Evolutionary conservation across 1,284 basidiomycete species (phyloP).

Genomic region (Mycena citricolor): DNA sequence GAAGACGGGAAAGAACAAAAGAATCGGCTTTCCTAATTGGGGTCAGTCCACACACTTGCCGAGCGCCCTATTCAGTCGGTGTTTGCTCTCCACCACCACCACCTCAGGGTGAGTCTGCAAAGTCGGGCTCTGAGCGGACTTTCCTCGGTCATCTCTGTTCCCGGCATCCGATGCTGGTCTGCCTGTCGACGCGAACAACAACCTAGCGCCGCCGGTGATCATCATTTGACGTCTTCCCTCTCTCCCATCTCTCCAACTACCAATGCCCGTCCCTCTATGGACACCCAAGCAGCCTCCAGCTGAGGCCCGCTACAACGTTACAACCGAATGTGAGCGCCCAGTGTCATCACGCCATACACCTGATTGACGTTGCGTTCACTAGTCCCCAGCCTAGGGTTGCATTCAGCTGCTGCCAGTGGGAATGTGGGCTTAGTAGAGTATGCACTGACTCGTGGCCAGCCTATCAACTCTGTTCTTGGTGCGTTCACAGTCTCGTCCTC

Average conservation of each 20-base stretch:
- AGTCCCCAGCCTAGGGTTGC: constrained; percentile 87
- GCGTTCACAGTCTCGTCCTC: neutral
- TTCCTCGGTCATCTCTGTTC: too few species aligned
- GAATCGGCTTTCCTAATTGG: too few species aligned
- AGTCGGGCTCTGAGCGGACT: too few species aligned
- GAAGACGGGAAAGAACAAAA: too few species aligned
- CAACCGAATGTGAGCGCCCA: constrained; percentile 65
- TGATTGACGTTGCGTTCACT: constrained; percentile 21
- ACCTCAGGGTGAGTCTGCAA: too few species aligned
- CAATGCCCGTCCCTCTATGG: constrained; percentile 42
- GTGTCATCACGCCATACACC: constrained; percentile 9
- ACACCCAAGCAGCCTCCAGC: constrained; percentile 47
- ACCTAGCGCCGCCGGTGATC: too few species aligned
- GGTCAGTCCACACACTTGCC: too few species aligned
- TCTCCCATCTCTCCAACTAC: too few species aligned
- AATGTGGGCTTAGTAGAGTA: constrained; percentile 87
- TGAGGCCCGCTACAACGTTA: constrained; percentile 76
- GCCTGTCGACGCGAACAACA: too few species aligned
- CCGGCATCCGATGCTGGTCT: too few species aligned
- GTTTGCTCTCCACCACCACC: constrained; percentile 12
- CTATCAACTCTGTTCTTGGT: constrained; percentile 85
- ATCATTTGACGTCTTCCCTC: too few species aligned
- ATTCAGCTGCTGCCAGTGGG: constrained; percentile 85
- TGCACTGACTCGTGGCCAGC: constrained; percentile 89
- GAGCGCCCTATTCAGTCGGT: too few species aligned